phyloP scores from a whole-genome alignment of 2,329 filamentous ascomycete species.

The Venturiaceae sp. region DNA sequence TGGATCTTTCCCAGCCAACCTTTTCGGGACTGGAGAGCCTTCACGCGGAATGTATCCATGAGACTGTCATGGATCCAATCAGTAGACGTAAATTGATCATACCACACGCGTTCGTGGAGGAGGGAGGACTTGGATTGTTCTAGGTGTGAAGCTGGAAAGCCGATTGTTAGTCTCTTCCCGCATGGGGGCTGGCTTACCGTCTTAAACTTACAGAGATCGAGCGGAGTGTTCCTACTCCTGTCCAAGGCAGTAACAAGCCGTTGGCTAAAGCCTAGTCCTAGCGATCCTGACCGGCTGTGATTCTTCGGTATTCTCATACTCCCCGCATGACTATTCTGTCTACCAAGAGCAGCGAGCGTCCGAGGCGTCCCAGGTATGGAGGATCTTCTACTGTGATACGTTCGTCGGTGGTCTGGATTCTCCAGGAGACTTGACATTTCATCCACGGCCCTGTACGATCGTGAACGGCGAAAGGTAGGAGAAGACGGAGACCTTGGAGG shows the following conservation, averaged over 20 bases:
- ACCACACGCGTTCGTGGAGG: conserved; percentile 87
- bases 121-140: conserved; percentile 56
- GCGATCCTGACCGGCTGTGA: conserved; percentile 41
- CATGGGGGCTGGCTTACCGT: background rate
- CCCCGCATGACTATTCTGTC: conserved; percentile 25
- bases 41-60: conserved; percentile 82
- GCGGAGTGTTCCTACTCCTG: background rate
- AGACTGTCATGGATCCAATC: conserved; percentile 99
- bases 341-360: conserved; percentile 21
- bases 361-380: conserved; percentile 31
- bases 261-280: conserved; percentile 31
- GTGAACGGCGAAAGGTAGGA: background rate
- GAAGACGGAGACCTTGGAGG: conserved; percentile 22
- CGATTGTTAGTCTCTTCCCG: background rate
- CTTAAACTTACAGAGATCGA: background rate
- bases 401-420: conserved; percentile 21
- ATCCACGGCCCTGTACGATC: conserved; percentile 19
- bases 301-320: conserved; percentile 18
- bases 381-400: conserved; percentile 33
- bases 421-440: conserved; percentile 39
- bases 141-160: conserved; percentile 36
- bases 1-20: conserved; percentile 74
- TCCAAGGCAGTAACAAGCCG: conserved; percentile 51
- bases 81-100: conserved; percentile 94
- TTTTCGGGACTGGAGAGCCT: conserved; percentile 69